Evolutionary conservation across 2,329 filamentous ascomycete genomes (phyloP).

Genomic region (Aspergillus quadrilineatus): DNA sequence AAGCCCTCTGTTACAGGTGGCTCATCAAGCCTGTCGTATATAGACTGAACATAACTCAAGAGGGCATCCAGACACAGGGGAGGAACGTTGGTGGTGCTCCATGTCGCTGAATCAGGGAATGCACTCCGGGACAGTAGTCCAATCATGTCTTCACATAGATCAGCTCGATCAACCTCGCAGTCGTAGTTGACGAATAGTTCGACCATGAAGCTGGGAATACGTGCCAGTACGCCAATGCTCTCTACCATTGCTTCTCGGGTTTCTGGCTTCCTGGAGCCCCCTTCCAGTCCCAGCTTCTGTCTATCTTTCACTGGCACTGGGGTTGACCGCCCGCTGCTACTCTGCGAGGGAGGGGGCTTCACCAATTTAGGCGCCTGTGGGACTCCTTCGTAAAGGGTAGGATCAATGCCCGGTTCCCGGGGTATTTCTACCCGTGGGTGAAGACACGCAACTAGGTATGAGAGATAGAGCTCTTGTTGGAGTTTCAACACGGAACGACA

Average conservation of each 20-base stretch:
- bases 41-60: slow-evolving; percentile 85
- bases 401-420: slow-evolving; percentile 83
- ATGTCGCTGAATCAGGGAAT: slow-evolving; percentile 93
- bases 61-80: slow-evolving; percentile 91
- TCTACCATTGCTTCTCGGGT: slow-evolving; percentile 98
- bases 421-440: slow-evolving; percentile 95
- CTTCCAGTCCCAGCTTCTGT: slow-evolving; percentile 88
- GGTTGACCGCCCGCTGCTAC: slow-evolving; percentile 77
- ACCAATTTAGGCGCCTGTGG: slow-evolving; percentile 86
- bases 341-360: slow-evolving; percentile 73
- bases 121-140: slow-evolving; percentile 90
- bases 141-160: slow-evolving; percentile 93
- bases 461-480: slow-evolving; percentile 93
- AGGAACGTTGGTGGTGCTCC: slow-evolving; percentile 98
- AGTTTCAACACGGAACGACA: slow-evolving; percentile 88
- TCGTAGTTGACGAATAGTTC: slow-evolving; percentile 98
- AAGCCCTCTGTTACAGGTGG: slow-evolving; percentile 63
- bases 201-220: slow-evolving; percentile 91
- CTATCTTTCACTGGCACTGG: slow-evolving; percentile 90
- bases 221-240: slow-evolving; percentile 83
- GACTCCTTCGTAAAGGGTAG: slow-evolving; percentile 86
- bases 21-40: slow-evolving; percentile 80
- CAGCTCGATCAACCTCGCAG: slow-evolving; percentile 85
- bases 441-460: slow-evolving; percentile 89
- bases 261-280: slow-evolving; percentile 87